A percentile compares a stretch with the other conserved stretches of the same genome.
Evolutionary conservation across 768 basidiomycete species (phyloP).

Genomic region (Mrakia blollopis): DNA sequence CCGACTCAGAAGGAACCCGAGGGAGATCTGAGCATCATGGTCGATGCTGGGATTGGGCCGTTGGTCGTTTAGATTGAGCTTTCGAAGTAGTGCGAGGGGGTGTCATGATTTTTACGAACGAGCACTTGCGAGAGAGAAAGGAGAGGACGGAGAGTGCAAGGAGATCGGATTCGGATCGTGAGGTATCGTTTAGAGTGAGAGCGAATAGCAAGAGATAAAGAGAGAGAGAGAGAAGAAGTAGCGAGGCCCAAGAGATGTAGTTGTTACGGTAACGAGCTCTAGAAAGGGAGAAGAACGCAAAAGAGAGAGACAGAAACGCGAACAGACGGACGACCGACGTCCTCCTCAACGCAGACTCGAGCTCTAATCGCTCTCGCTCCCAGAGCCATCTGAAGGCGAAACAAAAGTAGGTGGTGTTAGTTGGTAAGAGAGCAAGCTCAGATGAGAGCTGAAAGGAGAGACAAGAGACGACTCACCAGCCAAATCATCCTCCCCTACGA

Average conservation of each 20-base stretch:
- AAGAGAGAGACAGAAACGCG: too few species aligned
- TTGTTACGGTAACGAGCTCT: too few species aligned
- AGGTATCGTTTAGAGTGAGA: too few species aligned
- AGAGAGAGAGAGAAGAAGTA: too few species aligned
- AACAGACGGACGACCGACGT: too few species aligned
- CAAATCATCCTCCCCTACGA: conserved; percentile 22
- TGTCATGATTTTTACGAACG: too few species aligned
- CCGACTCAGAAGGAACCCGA: conserved; percentile 20
- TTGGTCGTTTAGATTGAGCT: not conserved
- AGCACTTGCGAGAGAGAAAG: not conserved
- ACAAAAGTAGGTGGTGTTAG: not conserved
- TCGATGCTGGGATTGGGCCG: conserved; percentile 15
- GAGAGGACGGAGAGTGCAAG: not conserved
- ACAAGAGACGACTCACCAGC: conserved; percentile 2
- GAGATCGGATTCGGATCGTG: not conserved
- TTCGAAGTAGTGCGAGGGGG: too few species aligned
- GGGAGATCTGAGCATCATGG: conserved; percentile 12
- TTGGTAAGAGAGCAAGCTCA: not conserved
- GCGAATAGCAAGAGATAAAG: too few species aligned
- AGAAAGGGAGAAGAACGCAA: too few species aligned
- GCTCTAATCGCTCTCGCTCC: not conserved
- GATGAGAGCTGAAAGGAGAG: too few species aligned
- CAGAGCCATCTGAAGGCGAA: not conserved
- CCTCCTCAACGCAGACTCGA: too few species aligned
- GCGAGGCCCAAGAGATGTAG: too few species aligned